Percentiles rank a stretch among this genome's conserved stretches.
These are phyloP conservation scores for Entrophospora sp. DNA, from an alignment of 192 early-diverging fungal species.

Conservation along the genomic window DNA sequence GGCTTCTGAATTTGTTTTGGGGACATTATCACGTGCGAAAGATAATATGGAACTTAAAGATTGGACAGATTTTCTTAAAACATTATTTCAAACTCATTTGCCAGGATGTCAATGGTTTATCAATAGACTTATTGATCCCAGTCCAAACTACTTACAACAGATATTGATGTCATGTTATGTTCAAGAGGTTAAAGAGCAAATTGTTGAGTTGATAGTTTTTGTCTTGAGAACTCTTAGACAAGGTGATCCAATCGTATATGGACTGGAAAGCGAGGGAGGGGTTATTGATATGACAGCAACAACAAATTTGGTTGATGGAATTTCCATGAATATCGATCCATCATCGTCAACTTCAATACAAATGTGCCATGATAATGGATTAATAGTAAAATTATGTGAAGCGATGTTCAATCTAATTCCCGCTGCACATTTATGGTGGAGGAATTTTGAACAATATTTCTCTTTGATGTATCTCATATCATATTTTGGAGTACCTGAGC, in stretches of 20 bases:
- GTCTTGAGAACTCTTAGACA: slow-evolving; percentile 26
- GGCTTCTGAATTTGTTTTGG: slow-evolving; percentile 29
- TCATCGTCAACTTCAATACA: not conserved
- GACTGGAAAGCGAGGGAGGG: slow-evolving; percentile 5
- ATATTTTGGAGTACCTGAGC: slow-evolving; percentile 26
- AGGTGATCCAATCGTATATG: slow-evolving; percentile 23
- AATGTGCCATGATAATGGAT: slow-evolving; percentile 12
- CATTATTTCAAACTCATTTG: slow-evolving; percentile 23
- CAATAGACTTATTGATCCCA: slow-evolving; percentile 13
- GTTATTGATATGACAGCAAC: not conserved
- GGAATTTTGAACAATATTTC: slow-evolving; percentile 40
- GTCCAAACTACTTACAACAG: slow-evolving; percentile 16
- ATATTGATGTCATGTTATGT: slow-evolving; percentile 31
- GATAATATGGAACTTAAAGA: slow-evolving; percentile 29
- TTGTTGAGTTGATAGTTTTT: slow-evolving; percentile 30
- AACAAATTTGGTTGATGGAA: no score
- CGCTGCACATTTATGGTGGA: slow-evolving; percentile 31
- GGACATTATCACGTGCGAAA: slow-evolving; percentile 30
- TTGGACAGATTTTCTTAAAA: slow-evolving; percentile 32
- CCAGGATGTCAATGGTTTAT: slow-evolving; percentile 29
- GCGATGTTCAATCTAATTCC: slow-evolving; percentile 23
- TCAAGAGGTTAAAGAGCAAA: slow-evolving; percentile 32
- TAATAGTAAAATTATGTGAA: slow-evolving; percentile 21
- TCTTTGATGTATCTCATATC: slow-evolving; percentile 32
- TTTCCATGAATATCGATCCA: not conserved